These are phyloP conservation scores for Alternaria solani DNA, from an alignment of 2,329 filamentous ascomycete species.

Conservation along the genomic window DNA sequence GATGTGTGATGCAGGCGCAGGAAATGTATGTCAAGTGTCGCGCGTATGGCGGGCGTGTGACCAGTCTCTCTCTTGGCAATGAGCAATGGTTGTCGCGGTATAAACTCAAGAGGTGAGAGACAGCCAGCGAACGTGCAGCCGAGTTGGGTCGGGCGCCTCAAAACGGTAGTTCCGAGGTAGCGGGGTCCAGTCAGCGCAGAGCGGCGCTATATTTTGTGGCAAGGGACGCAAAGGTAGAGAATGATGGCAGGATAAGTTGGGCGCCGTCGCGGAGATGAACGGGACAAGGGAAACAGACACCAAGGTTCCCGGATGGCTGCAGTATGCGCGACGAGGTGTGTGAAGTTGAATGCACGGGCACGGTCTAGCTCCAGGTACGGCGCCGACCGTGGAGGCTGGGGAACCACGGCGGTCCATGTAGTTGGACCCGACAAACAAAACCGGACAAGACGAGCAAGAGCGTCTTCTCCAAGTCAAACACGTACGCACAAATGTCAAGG, in stretches of 20 bases:
- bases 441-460: neutral
- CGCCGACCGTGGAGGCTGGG: constrained; percentile 36
- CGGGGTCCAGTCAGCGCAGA: constrained; percentile 28
- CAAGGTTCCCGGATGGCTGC: constrained; percentile 11
- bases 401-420: constrained; percentile 18
- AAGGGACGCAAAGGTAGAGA: neutral
- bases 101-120: constrained; percentile 29
- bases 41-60: constrained; percentile 13
- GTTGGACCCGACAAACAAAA: neutral
- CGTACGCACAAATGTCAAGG: neutral
- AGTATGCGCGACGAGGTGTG: constrained; percentile 24
- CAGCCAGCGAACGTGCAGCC: constrained; percentile 15
- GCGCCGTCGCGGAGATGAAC: constrained; percentile 14
- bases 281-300: constrained; percentile 14
- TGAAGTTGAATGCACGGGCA: constrained; percentile 28
- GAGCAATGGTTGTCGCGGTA: constrained; percentile 20
- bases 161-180: constrained; percentile 36
- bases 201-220: constrained; percentile 3
- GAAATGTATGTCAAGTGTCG: constrained; percentile 18
- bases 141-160: constrained; percentile 25
- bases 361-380: constrained; percentile 26
- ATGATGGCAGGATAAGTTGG: neutral
- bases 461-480: neutral
- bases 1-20: neutral
- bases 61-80: constrained; percentile 20